Evolutionary conservation across 352 stramenopile genomes (phyloP).

Genomic region (Pythium dissimile): DNA sequence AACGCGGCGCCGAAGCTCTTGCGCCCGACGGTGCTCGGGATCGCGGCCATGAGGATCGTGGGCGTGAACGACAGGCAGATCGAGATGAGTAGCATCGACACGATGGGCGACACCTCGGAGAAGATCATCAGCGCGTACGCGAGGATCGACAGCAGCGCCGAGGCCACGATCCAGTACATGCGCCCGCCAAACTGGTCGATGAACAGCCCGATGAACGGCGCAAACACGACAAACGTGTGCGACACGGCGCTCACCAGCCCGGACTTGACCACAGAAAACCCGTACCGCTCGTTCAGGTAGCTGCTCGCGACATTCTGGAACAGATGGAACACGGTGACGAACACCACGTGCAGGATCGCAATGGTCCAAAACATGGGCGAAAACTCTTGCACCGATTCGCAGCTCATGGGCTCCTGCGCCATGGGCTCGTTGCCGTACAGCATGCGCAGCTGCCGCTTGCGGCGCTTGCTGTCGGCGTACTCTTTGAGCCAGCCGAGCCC

Average conservation of each 20-base stretch:
- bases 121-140: constrained; percentile 87
- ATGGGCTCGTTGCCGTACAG: background rate
- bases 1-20: constrained; percentile 82
- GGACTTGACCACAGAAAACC: constrained; percentile 83
- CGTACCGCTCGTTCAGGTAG: constrained; percentile 83
- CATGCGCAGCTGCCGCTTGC: constrained; percentile 39
- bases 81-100: constrained; percentile 87
- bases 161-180: constrained; percentile 73
- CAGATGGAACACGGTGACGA: constrained; percentile 90
- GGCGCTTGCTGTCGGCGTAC: constrained; percentile 65
- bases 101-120: constrained; percentile 64
- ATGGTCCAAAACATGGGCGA: constrained; percentile 88
- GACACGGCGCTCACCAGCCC: constrained; percentile 77
- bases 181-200: constrained; percentile 89
- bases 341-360: constrained; percentile 80
- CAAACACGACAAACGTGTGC: constrained; percentile 81
- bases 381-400: constrained; percentile 65
- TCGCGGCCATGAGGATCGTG: constrained; percentile 85
- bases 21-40: constrained; percentile 72
- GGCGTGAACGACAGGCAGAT: constrained; percentile 84
- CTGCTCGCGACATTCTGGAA: constrained; percentile 90
- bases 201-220: constrained; percentile 82
- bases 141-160: constrained; percentile 67
- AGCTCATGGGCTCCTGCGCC: constrained; percentile 33
- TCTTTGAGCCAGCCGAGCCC: constrained; percentile 67